These are phyloP conservation scores for Pseudogymnoascus sp. DNA, from an alignment of 2,329 filamentous ascomycete genomes.

Conservation along the genomic window DNA sequence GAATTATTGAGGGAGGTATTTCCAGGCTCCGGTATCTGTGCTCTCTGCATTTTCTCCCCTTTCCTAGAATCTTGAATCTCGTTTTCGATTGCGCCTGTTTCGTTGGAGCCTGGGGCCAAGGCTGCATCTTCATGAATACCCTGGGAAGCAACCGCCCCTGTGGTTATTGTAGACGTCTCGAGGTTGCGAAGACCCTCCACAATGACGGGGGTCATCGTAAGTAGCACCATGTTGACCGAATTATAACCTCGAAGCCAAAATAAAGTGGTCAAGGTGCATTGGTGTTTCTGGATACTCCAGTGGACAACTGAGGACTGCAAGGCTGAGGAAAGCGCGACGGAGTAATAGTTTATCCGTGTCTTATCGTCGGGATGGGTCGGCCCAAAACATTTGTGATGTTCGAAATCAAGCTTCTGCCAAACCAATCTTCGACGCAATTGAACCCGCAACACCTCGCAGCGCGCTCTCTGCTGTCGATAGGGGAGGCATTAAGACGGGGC, in stretches of 20 bases:
- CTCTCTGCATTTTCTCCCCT: background rate
- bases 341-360: slow-evolving; percentile 6
- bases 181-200: slow-evolving; percentile 50
- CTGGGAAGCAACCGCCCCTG: background rate
- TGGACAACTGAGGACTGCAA: background rate
- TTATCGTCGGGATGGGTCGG: slow-evolving; percentile 7
- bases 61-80: background rate
- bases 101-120: slow-evolving; percentile 6
- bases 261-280: background rate
- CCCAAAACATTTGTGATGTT: slow-evolving; percentile 9
- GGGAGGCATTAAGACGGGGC: slow-evolving; percentile 4
- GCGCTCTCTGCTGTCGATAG: background rate
- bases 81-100: background rate
- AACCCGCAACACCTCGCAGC: slow-evolving; percentile 2
- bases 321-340: slow-evolving; percentile 8
- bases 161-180: slow-evolving; percentile 16
- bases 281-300: background rate
- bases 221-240: slow-evolving; percentile 55
- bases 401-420: slow-evolving; percentile 8
- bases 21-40: background rate
- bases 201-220: slow-evolving; percentile 67
- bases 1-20: background rate
- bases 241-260: background rate
- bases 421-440: background rate
- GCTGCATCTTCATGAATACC: slow-evolving; percentile 11